Conservation (phyloP, 176 grass and related monocot species). For the Guadua angustifolia region DNA sequence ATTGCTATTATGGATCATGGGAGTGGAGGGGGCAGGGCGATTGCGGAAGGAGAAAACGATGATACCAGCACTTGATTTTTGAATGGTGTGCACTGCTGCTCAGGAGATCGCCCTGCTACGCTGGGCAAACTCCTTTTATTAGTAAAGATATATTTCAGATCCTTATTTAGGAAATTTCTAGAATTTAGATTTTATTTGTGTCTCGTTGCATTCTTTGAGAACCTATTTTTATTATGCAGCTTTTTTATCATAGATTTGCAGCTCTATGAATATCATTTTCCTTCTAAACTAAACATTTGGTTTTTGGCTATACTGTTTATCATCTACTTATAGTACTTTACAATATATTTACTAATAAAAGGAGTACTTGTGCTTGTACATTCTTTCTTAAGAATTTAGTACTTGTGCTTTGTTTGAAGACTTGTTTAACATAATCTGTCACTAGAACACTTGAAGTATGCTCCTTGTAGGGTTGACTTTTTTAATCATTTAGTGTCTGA, state of each 20-base stretch:
- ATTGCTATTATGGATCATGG: too few relatives aligned
- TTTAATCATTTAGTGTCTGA: slow-evolving; percentile 41
- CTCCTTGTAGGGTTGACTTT: slow-evolving; percentile 40
- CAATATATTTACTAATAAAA: too few relatives aligned
- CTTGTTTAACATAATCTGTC: slow-evolving; percentile 22
- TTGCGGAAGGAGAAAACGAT: too few relatives aligned
- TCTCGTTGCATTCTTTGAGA: slow-evolving; percentile 26
- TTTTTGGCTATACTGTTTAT: slow-evolving; percentile 3
- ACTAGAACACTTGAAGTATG: slow-evolving; percentile 22
- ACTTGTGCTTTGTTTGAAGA: slow-evolving; percentile 7
- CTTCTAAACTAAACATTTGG: neutral
- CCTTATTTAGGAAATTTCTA: neutral
- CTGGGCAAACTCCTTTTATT: too few relatives aligned
- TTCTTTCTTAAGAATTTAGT: slow-evolving; percentile 20
- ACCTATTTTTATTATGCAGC: neutral
- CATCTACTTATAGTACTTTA: neutral
- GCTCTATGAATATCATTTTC: neutral
- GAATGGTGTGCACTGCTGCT: too few relatives aligned
- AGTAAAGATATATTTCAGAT: neutral
- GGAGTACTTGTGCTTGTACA: neutral
- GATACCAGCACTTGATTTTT: too few relatives aligned
- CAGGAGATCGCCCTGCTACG: too few relatives aligned
- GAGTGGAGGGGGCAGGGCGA: too few relatives aligned
- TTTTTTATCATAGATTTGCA: slow-evolving; percentile 7
- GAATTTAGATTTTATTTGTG: slow-evolving; percentile 5